A percentile compares a stretch with the other conserved stretches of the same genome.
These are phyloP conservation scores for Jatropha multifida DNA, from an alignment of 441 rosid genomes.

Conservation along the genomic window DNA sequence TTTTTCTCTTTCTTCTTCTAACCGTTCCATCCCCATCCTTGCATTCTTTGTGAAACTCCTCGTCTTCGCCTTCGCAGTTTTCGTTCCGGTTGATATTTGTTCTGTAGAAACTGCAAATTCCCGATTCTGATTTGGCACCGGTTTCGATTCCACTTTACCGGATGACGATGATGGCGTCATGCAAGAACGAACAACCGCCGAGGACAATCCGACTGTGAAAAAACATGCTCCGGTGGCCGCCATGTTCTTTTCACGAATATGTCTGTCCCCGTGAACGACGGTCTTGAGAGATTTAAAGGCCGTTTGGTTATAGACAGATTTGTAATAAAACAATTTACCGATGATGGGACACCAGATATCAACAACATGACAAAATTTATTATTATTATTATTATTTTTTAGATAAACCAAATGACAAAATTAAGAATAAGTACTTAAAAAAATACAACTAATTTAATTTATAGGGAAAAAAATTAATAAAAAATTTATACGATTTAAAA, in stretches of 20 bases:
- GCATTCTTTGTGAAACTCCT: conserved; percentile 10
- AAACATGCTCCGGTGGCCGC: conserved; percentile 15
- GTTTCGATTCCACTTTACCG: conserved; percentile 7
- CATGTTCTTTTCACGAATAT: neutral
- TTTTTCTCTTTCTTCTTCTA: neutral
- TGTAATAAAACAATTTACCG: too few species aligned
- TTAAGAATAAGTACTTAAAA: too few species aligned
- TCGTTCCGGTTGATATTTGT: conserved; percentile 2
- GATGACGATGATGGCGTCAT: neutral
- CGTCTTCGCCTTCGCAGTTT: neutral
- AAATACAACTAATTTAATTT: too few species aligned
- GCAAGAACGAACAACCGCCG: conserved; percentile 12
- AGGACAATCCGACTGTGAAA: neutral
- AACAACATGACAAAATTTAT: too few species aligned
- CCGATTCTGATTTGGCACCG: conserved; percentile 2
- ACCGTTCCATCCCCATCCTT: neutral
- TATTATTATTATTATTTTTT: too few species aligned
- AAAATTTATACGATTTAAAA: too few species aligned
- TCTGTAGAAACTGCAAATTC: conserved; percentile 12
- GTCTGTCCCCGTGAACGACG: neutral
- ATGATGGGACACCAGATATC: too few species aligned
- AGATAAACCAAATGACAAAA: too few species aligned
- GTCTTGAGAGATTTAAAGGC: neutral
- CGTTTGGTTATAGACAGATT: neutral
- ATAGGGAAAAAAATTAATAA: too few species aligned